Percentiles rank a stretch among this genome's conserved stretches.
These are phyloP conservation scores for Mycena leptocephala DNA, from an alignment of 768 basidiomycete species.

Conservation along the genomic window DNA sequence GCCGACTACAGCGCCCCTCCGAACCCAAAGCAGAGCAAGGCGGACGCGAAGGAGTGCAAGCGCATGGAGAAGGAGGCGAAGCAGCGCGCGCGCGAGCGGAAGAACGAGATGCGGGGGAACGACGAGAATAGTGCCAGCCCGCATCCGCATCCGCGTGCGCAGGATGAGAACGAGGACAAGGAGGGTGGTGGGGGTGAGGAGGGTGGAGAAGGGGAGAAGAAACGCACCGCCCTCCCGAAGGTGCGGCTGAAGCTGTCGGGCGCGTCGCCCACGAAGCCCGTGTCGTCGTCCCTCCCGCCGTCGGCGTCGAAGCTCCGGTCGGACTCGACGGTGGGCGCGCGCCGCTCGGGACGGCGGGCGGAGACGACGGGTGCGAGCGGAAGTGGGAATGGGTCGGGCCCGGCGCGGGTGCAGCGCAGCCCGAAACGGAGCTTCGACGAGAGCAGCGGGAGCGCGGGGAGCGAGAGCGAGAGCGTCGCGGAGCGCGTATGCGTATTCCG, in stretches of 20 bases:
- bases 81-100: slow-evolving; percentile 36
- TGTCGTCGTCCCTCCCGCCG: slow-evolving; percentile 34
- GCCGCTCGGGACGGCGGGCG: no score
- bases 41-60: slow-evolving; percentile 46
- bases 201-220: neutral
- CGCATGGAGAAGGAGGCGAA: slow-evolving; percentile 35
- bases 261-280: slow-evolving; percentile 31
- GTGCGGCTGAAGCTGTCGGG: slow-evolving; percentile 52
- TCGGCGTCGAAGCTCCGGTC: slow-evolving; percentile 8
- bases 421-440: slow-evolving; percentile 74
- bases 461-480: slow-evolving; percentile 51
- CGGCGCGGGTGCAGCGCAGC: slow-evolving; percentile 56
- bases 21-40: slow-evolving; percentile 53
- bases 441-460: slow-evolving; percentile 60
- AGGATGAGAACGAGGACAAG: no score
- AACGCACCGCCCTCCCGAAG: slow-evolving; percentile 32
- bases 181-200: neutral
- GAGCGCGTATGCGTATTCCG: slow-evolving; percentile 38
- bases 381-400: neutral
- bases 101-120: neutral
- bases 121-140: slow-evolving; percentile 7
- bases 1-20: slow-evolving; percentile 37
- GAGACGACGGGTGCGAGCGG: no score
- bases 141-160: no score
- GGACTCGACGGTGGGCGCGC: no score